phyloP scores from a whole-genome alignment of 1,284 basidiomycete genomes.

The Malassezia sympodialis region DNA sequence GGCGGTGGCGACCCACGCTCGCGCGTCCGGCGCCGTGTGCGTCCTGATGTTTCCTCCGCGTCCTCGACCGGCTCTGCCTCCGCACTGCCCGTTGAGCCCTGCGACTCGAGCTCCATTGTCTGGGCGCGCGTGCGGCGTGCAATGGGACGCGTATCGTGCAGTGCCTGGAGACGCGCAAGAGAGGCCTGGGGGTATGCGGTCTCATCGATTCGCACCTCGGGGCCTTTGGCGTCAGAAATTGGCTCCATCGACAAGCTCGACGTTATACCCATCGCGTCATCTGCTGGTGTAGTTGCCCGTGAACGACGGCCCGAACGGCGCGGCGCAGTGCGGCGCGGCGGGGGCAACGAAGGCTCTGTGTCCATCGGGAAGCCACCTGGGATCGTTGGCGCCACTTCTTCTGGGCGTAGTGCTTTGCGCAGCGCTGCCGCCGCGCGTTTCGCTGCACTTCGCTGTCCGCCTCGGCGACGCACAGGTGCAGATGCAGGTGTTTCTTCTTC shows the following conservation, averaged over 20 bases:
- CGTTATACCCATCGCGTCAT: background rate
- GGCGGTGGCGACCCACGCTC: background rate
- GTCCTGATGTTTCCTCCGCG: background rate
- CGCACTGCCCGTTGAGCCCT: conserved; percentile 8
- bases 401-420: conserved; percentile 5
- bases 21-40: background rate
- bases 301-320: conserved; percentile 1
- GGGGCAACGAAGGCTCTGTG: background rate
- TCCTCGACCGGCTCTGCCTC: background rate
- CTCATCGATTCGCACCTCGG: background rate
- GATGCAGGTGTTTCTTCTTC: background rate
- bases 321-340: background rate
- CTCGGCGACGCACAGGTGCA: background rate
- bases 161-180: conserved; percentile 13
- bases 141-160: conserved; percentile 9
- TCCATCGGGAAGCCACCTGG: conserved; percentile 17
- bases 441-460: conserved; percentile 5
- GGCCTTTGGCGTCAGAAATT: background rate
- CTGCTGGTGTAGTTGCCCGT: background rate
- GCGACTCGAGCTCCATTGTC: conserved; percentile 14
- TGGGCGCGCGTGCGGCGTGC: conserved; percentile 17
- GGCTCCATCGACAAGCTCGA: background rate
- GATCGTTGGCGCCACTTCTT: conserved; percentile 1
- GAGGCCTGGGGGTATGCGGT: conserved; percentile 5
- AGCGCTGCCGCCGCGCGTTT: conserved; percentile 7